Base-by-base conservation (phyloP, 1,139 yeast genomes). In the Blastobotrys ciferrii region DNA sequence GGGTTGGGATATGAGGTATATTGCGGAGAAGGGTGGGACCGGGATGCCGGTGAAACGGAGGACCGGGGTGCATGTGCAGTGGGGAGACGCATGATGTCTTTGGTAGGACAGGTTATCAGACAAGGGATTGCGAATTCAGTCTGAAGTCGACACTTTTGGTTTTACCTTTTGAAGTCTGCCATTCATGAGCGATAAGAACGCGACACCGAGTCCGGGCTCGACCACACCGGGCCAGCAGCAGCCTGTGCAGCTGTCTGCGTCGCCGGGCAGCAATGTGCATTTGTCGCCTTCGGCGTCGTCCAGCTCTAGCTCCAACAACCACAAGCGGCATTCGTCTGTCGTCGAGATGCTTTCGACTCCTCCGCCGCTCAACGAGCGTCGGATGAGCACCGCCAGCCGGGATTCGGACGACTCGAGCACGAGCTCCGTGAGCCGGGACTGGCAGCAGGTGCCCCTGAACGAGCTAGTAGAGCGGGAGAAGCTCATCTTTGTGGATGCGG, bases 331-430 rank as follows among this genome's bases (percentile, higher is more conserved):
- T 13, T 45, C 51, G 23, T 84, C 94, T n/a, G 85, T 87, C 51
- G 95, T 85, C 39, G 95, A 87, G 63, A 67, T 87, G 68, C 72
- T 87, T 44, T 80, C 88, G n/a, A 81, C 92, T 5, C 95, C 95
- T 1, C 95, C 95, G 5, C 87, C 88, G 0, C 66, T 83, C 48
- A 73, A 48, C 45, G 50, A 43, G 36, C 50, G 55, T n/a, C 46
- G 49, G 25, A 31, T 45, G 32, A 43, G 49, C 48, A 28, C 44
- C 23, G 47, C 50, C 19, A 44, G 50, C 39, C 43, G 37, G 39
- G 42, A 39, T 12, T 43, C 51, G 9, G 53, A 43, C 28, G 48
- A 41, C 18, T 25, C 40, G 25, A 41, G 33, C 39, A 30, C 33
- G 43, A 38, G 35, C 13, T 7, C 40, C 40, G 18, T 36, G 25